Conservation (phyloP, 768 basidiomycete genomes). For the Termitomyces sp. region DNA sequence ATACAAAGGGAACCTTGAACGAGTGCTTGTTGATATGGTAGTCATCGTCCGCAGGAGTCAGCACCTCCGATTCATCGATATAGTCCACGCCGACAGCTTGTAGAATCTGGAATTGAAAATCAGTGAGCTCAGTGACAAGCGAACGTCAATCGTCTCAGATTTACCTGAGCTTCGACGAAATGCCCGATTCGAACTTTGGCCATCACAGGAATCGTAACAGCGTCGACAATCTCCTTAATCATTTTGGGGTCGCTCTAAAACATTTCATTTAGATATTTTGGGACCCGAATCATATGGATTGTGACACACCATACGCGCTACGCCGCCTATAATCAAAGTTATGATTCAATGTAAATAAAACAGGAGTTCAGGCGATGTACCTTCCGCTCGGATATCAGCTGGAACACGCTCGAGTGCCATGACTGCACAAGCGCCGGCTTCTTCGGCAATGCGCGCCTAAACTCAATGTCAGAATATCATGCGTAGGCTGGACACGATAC, state of each 20-base stretch:
- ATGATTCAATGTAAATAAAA: slow-evolving; percentile 4
- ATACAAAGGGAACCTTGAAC: slow-evolving; percentile 95
- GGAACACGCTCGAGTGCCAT: slow-evolving; percentile 97
- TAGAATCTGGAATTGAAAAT: slow-evolving; percentile 56
- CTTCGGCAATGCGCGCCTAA: slow-evolving; percentile 93
- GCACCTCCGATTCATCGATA: slow-evolving; percentile 91
- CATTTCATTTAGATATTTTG: slow-evolving; percentile 11
- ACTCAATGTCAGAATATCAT: slow-evolving; percentile 12
- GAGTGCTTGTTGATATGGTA: slow-evolving; percentile 96
- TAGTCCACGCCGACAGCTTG: slow-evolving; percentile 96
- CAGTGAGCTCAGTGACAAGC: slow-evolving; percentile 2
- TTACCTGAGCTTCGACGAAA: slow-evolving; percentile 92
- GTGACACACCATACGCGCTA: slow-evolving; percentile 84
- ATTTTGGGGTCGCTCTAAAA: slow-evolving; percentile 84
- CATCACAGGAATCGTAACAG: slow-evolving; percentile 97
- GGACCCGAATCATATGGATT: background rate
- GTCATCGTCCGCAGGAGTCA: slow-evolving; percentile 95
- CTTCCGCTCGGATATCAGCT: slow-evolving; percentile 87
- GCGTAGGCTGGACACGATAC: slow-evolving; percentile 9
- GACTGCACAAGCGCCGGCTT: slow-evolving; percentile 95
- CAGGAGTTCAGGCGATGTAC: slow-evolving; percentile 16
- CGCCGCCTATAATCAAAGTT: slow-evolving; percentile 51
- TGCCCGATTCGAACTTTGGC: slow-evolving; percentile 96
- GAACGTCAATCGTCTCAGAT: background rate
- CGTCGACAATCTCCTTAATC: slow-evolving; percentile 94